These are phyloP conservation scores for Lactarius akahatsu DNA, from an alignment of 768 basidiomycete genomes.

Conservation along the genomic window DNA sequence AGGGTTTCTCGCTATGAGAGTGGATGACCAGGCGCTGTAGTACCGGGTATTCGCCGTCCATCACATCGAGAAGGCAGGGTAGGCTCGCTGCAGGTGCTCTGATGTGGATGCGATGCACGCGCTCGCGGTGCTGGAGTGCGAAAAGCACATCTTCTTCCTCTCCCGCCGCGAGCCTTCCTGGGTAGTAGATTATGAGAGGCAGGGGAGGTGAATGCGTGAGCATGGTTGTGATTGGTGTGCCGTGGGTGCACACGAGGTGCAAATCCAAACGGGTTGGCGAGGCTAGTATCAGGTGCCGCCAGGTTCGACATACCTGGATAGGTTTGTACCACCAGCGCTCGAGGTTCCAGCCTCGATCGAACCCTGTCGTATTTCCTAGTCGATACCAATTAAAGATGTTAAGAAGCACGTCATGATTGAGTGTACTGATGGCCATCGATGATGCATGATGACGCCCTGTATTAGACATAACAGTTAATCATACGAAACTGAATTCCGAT, in stretches of 20 bases:
- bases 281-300: conserved; percentile 8
- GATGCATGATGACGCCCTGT: neutral
- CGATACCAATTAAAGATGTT: conserved; percentile 7
- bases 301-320: neutral
- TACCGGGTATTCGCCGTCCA: conserved; percentile 10
- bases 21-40: neutral
- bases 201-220: conserved; percentile 8
- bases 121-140: conserved; percentile 5
- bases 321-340: conserved; percentile 21
- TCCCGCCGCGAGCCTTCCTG: neutral
- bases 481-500: neutral
- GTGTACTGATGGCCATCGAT: neutral
- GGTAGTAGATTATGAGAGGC: conserved; percentile 13
- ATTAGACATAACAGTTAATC: neutral
- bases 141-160: neutral
- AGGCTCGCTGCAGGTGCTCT: neutral
- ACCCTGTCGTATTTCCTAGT: neutral
- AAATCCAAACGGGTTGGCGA: conserved; percentile 3
- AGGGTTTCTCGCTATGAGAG: neutral
- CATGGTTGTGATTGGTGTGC: conserved; percentile 6
- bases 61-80: neutral
- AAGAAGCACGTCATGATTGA: conserved; percentile 9
- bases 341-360: conserved; percentile 8
- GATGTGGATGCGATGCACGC: conserved; percentile 14
- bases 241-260: conserved; percentile 8